Evolutionary conservation across 1,139 yeast genomes (phyloP), one percentile per base, ranked within the genome.

Genomic region (Geotrichum citri-aurantii): DNA sequence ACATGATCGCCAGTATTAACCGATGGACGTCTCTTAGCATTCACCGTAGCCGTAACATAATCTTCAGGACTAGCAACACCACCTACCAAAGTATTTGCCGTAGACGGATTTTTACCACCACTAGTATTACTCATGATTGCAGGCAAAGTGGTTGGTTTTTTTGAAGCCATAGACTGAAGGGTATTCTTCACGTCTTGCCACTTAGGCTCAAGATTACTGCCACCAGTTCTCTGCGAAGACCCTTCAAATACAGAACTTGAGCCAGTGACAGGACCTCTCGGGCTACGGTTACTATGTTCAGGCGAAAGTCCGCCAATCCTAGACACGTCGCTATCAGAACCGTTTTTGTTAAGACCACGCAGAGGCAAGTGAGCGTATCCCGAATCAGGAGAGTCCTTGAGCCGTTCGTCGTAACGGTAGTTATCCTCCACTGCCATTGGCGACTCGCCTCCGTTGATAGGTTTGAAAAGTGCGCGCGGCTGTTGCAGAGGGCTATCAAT

Each of bases 1-100:
- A 66, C 68, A 60, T 68, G 70, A 19, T 64, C 66, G 1, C 71
- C 71, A n/a, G 69, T 67, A 48, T 60, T 61, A 14, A 67, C 56
- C 3, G 68, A 63, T 17, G 70, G 68, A 27, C 65, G 61, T 14
- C 69, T 62, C 31, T 66, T 64, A 10, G 65, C 63, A 21, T 56
- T 56, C 8, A 64, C 61, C 8, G 64, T 63, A 2, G 66, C 67
- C 26, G 61, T 62, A 23, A 59, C 61, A 53, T 68, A 68, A 40
- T 64, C 66, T 11, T 65, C 68, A 5, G 67, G 59, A 2, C 50
- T 37, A 10, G 59, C 24, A 23, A 50, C 24, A 14, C 59, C 59
- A 24, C 44, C 40, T 12, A 57, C 23, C 12, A 50, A 17, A 40
- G 54, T 50, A 19, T n/a, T 21, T n/a, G 54, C 54, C 14, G 21